phyloP scores from a whole-genome alignment of 768 basidiomycete genomes.

The Kwoniella botswanensis region DNA sequence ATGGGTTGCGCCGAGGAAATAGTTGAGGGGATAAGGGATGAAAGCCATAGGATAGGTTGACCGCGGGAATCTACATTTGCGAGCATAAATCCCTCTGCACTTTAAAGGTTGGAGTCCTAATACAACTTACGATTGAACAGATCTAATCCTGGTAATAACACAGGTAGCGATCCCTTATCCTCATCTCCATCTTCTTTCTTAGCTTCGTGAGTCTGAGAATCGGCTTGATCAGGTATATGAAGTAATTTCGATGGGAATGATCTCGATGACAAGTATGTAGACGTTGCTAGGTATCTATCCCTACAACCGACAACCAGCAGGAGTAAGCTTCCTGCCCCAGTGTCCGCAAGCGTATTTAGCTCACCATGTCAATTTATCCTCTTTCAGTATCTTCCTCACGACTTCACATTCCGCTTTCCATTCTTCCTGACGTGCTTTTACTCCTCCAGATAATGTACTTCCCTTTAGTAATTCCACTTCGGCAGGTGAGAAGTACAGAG shows the following conservation, averaged over 20 bases:
- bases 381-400: slow-evolving; percentile 62
- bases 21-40: slow-evolving; percentile 49
- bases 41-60: slow-evolving; percentile 81
- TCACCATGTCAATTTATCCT: slow-evolving; percentile 70
- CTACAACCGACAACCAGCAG: slow-evolving; percentile 58
- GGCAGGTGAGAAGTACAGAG: slow-evolving; percentile 69
- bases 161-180: slow-evolving; percentile 62
- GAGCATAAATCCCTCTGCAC: neutral
- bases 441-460: slow-evolving; percentile 80
- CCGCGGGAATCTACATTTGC: slow-evolving; percentile 65
- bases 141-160: slow-evolving; percentile 87
- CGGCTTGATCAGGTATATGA: slow-evolving; percentile 62
- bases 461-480: slow-evolving; percentile 75
- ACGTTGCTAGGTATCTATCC: slow-evolving; percentile 72
- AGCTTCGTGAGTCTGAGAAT: slow-evolving; percentile 47
- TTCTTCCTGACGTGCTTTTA: slow-evolving; percentile 67
- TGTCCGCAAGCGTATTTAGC: slow-evolving; percentile 29
- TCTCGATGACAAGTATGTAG: slow-evolving; percentile 82
- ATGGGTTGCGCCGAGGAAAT: slow-evolving; percentile 4
- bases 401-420: slow-evolving; percentile 71
- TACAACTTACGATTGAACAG: slow-evolving; percentile 68
- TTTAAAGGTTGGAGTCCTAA: too few species aligned
- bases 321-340: neutral
- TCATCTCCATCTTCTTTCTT: slow-evolving; percentile 28
- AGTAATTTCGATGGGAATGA: slow-evolving; percentile 87